Base-by-base conservation (phyloP, 2,329 filamentous ascomycete genomes). In the Drechslerella coelobrocha region DNA sequence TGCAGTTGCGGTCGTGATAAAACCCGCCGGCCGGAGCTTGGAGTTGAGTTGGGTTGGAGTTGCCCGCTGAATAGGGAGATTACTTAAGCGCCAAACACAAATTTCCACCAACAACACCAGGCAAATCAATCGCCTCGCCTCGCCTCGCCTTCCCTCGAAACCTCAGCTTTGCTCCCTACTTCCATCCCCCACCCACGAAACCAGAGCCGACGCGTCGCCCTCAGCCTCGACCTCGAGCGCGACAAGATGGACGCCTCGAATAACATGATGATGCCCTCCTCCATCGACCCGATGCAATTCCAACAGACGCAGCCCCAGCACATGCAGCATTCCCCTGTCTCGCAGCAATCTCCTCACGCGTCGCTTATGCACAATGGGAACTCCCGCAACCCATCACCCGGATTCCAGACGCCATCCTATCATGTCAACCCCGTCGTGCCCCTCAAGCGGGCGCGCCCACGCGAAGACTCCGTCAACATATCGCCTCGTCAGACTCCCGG, bases 391-490 rank as follows among this genome's bases (percentile, higher is more conserved):
- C 87, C 87, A 72, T 92, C 91, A 59, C 89, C 90, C 47, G 87
- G 87, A 68, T 93, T 90, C 79, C 85, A 89, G 77, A 90, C 89
- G 77, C 85, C 89, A 72, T 85, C 86, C 76, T 95, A 93, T 82
- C 89, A 92, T 78, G 91, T 91, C 75, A 93, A 90, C 80, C 84
- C 89, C 51, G 87, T 96, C 76, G 88, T 96, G 75, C 93, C 93
- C 66, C 93, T 92, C 21, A 99, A 97, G 81, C 87, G 94, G 76
- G 85, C 90, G 59, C 86, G 90, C 50, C 89, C 89, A 56, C 83
- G 86, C 77, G 91, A 96, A 80, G 92, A 97, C 79, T 92, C 88
- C 77, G 84, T 94, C 77, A 88, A 88, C 74, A 88, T 89, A 78
- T 95, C 92, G 29, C 92, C 93, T 57, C 85, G 88, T 76, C 89